Evolutionary conservation across 148 eudicot genomes (phyloP).

Genomic region (Vaccinium darrowii): DNA sequence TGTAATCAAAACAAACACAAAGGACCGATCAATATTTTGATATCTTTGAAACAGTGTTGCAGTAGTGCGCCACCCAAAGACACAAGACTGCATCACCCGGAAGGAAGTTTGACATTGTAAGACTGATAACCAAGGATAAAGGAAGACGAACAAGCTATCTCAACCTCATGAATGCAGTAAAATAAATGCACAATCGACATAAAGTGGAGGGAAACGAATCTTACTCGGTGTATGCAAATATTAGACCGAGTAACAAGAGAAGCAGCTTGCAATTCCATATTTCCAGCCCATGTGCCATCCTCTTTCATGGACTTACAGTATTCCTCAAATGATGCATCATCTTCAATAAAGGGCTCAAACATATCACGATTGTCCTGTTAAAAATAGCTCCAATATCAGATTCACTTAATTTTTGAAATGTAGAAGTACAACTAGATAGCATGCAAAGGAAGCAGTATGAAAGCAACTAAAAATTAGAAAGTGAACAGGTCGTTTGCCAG

Average conservation of each 20-base stretch:
- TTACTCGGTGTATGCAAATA: slow-evolving; percentile 90
- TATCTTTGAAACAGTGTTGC: not conserved
- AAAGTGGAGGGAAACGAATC: slow-evolving; percentile 12
- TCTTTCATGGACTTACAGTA: slow-evolving; percentile 81
- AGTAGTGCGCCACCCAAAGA: not conserved
- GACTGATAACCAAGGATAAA: not conserved
- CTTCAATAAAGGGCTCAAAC: slow-evolving; percentile 97
- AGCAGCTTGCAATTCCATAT: slow-evolving; percentile 98
- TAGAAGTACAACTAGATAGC: not conserved
- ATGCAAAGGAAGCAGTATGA: not conserved
- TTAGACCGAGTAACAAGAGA: slow-evolving; percentile 76
- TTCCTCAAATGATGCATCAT: slow-evolving; percentile 85
- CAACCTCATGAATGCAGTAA: not conserved
- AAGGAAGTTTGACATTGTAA: not conserved
- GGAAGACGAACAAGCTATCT: not conserved
- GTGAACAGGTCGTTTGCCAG: not conserved
- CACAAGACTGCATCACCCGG: not conserved
- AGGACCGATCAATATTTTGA: slow-evolving; percentile 8
- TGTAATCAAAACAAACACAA: slow-evolving; percentile 31
- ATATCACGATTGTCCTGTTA: slow-evolving; percentile 66
- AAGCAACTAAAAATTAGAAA: not conserved
- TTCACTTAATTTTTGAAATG: not conserved
- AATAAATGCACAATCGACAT: not conserved
- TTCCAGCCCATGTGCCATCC: slow-evolving; percentile 98
- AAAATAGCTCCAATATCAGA: slow-evolving; percentile 16